phyloP scores from a whole-genome alignment of 2,329 filamentous ascomycete genomes.

The Tolypocladium cylindrosporum region DNA sequence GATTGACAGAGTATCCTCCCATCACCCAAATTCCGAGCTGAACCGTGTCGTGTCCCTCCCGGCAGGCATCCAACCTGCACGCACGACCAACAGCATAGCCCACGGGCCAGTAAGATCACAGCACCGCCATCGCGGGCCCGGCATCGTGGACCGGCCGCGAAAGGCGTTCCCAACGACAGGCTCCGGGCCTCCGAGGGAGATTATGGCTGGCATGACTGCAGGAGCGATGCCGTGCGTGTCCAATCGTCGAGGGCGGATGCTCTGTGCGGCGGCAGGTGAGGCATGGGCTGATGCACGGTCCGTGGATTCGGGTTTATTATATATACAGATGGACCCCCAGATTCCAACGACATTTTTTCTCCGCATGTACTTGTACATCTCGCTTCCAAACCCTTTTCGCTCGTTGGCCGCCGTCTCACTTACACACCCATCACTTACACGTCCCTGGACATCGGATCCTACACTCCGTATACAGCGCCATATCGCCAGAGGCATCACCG shows the following conservation, averaged over 20 bases:
- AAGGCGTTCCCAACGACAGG: background rate
- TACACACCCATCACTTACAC: background rate
- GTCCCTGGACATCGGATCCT: background rate
- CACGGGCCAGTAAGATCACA: background rate
- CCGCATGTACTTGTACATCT: background rate
- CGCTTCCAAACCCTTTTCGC: background rate
- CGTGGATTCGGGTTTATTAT: background rate
- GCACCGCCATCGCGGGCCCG: background rate
- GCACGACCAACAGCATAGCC: background rate
- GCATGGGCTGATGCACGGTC: background rate
- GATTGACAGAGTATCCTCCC: too few relatives aligned
- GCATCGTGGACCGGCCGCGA: background rate
- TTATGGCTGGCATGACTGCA: background rate
- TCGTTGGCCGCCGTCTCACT: background rate
- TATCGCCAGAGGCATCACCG: constrained; percentile 5
- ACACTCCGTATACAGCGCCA: background rate
- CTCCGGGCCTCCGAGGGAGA: background rate
- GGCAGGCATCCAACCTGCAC: background rate
- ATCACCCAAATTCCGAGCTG: too few relatives aligned
- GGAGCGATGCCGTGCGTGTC: background rate
- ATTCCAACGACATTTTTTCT: background rate
- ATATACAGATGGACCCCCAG: background rate
- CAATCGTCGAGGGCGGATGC: background rate
- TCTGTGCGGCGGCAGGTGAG: background rate
- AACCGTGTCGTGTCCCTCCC: background rate